Evolutionary conservation across 495 filamentous ascomycete species (phyloP).

Genomic region (Xylaria scruposa): DNA sequence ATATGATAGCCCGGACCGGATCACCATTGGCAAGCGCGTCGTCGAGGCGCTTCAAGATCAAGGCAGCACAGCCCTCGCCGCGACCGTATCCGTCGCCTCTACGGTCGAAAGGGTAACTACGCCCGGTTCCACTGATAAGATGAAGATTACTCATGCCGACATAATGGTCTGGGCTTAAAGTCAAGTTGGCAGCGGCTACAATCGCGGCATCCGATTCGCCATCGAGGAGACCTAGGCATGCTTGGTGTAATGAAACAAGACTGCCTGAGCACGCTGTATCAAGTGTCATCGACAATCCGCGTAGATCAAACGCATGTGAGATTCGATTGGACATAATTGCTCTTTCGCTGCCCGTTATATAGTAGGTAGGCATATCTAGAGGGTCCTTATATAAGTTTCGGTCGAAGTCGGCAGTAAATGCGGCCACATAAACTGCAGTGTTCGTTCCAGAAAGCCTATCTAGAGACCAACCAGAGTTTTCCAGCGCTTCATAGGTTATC

Average conservation of each 20-base stretch:
- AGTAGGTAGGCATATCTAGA: neutral
- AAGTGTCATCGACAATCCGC: conserved; percentile 51
- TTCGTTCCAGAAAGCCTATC: conserved; percentile 35
- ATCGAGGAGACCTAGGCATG: conserved; percentile 51
- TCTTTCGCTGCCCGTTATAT: conserved; percentile 60
- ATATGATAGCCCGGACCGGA: too few species aligned
- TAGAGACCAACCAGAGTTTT: neutral
- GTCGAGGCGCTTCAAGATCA: too few species aligned
- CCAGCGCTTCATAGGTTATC: conserved; percentile 44
- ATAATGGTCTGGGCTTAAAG: conserved; percentile 28
- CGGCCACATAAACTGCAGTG: conserved; percentile 37
- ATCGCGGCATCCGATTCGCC: conserved; percentile 40
- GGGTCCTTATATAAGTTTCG: neutral
- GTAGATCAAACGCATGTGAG: conserved; percentile 54
- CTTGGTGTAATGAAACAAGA: conserved; percentile 58
- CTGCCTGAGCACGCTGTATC: conserved; percentile 62
- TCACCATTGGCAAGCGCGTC: too few species aligned
- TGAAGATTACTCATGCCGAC: conserved; percentile 26
- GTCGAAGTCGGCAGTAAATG: conserved; percentile 5
- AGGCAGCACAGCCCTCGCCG: too few species aligned
- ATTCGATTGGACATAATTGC: conserved; percentile 47
- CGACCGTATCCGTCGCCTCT: too few species aligned
- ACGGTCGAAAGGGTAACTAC: neutral
- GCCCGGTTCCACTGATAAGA: neutral
- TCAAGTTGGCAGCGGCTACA: conserved; percentile 31